These are phyloP conservation scores for Cladosporium velox DNA, from an alignment of 2,329 filamentous ascomycete species.

Conservation along the genomic window DNA sequence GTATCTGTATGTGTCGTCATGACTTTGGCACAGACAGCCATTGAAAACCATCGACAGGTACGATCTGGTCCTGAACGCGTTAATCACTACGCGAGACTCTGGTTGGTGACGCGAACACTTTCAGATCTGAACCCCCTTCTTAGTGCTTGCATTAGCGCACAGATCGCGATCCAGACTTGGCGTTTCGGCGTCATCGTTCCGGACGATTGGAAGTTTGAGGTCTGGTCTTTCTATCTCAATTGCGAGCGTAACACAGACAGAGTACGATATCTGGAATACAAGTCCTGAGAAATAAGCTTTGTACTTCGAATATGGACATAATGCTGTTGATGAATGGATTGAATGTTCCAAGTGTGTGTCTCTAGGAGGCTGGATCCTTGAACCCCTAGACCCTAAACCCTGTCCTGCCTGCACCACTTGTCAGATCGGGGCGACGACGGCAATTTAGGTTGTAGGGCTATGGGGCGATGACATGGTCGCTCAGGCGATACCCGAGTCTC, in stretches of 20 bases:
- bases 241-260: not conserved
- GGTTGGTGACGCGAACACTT: slow-evolving; percentile 17
- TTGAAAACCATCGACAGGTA: slow-evolving; percentile 5
- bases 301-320: not conserved
- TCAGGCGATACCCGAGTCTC: not conserved
- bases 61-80: not conserved
- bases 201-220: not conserved
- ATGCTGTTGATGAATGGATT: not conserved
- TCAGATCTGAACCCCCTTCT: not conserved
- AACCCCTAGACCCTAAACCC: not conserved
- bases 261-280: not conserved
- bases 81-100: not conserved
- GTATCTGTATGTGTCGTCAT: slow-evolving; percentile 6
- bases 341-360: not conserved
- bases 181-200: not conserved
- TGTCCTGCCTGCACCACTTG: not conserved
- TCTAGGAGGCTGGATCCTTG: not conserved
- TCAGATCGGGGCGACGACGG: not conserved
- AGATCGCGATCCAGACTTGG: slow-evolving; percentile 7
- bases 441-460: not conserved
- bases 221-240: not conserved
- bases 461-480: not conserved
- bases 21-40: slow-evolving; percentile 11
- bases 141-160: slow-evolving; percentile 18
- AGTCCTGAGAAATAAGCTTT: not conserved